These are phyloP conservation scores for Ceratocystiopsis sp. DNA, from an alignment of 2,329 filamentous ascomycete genomes.

Conservation along the genomic window DNA sequence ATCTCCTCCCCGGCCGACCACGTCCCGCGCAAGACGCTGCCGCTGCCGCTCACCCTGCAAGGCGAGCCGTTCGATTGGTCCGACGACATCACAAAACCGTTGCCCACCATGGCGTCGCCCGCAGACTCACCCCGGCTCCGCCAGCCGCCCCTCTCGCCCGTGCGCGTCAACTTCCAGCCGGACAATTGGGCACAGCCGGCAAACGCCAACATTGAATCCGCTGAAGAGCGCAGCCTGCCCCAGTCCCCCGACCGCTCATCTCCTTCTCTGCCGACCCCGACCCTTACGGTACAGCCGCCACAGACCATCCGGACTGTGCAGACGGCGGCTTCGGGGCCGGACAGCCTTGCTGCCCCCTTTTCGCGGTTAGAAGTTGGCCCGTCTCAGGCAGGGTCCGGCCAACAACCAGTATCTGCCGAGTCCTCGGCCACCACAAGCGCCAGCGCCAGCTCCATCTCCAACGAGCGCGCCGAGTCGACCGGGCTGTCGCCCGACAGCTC, in stretches of 20 bases:
- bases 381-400: constrained; percentile 13
- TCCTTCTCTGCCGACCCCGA: constrained; percentile 21
- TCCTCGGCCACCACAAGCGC: constrained; percentile 38
- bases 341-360: too few species aligned
- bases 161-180: constrained; percentile 34
- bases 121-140: constrained; percentile 27
- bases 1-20: neutral
- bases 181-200: constrained; percentile 36
- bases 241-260: constrained; percentile 19
- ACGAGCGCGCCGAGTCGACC: constrained; percentile 26
- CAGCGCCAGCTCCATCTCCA: constrained; percentile 35
- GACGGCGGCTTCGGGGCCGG: too few species aligned
- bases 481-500: constrained; percentile 34
- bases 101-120: constrained; percentile 4
- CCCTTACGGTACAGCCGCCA: too few species aligned
- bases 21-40: neutral
- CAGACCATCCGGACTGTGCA: too few species aligned
- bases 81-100: constrained; percentile 13
- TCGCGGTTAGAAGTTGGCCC: too few species aligned
- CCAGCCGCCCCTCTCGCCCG: constrained; percentile 37
- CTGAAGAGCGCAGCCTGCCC: constrained; percentile 15
- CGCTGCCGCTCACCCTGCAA: constrained; percentile 13
- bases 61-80: constrained; percentile 17
- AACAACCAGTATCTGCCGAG: constrained; percentile 30
- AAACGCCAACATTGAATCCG: constrained; percentile 31